phyloP scores from a whole-genome alignment of 768 basidiomycete species.

The Royoungia palumana region DNA sequence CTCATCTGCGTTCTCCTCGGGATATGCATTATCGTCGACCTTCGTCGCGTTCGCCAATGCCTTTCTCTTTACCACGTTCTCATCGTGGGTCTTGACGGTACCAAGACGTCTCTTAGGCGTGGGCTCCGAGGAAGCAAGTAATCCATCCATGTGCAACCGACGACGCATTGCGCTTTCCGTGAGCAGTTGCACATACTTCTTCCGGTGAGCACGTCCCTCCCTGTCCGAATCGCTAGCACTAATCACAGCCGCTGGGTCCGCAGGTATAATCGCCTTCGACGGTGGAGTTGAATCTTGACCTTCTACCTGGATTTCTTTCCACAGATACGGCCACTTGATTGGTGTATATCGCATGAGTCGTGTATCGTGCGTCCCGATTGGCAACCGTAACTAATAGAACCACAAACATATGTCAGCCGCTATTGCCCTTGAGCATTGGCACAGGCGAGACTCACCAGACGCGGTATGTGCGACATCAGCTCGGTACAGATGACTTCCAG shows the following conservation, averaged over 20 bases:
- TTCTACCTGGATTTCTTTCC: slow-evolving; percentile 8
- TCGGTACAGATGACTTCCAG: slow-evolving; percentile 21
- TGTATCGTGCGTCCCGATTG: slow-evolving; percentile 15
- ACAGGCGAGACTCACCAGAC: slow-evolving; percentile 12
- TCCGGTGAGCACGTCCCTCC: slow-evolving; percentile 6
- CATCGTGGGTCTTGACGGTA: not conserved
- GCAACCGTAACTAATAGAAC: slow-evolving; percentile 8
- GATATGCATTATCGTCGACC: not conserved
- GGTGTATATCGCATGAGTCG: slow-evolving; percentile 18
- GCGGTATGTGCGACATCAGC: slow-evolving; percentile 9
- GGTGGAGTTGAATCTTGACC: not conserved
- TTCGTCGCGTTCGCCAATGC: slow-evolving; percentile 18
- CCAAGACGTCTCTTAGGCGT: not conserved
- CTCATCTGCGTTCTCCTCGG: not conserved
- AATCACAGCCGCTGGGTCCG: too few species aligned
- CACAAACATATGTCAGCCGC: slow-evolving; percentile 1
- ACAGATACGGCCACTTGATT: slow-evolving; percentile 12
- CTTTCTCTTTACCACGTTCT: slow-evolving; percentile 7
- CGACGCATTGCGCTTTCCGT: slow-evolving; percentile 20
- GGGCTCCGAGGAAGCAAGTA: not conserved
- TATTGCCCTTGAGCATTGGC: not conserved
- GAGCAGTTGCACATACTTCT: slow-evolving; percentile 20
- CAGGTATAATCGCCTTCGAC: not conserved
- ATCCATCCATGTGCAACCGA: slow-evolving; percentile 10
- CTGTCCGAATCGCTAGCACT: not conserved